Evolutionary conservation across 2,329 filamentous ascomycete genomes (phyloP).

Genomic region (Alternaria infectoria): DNA sequence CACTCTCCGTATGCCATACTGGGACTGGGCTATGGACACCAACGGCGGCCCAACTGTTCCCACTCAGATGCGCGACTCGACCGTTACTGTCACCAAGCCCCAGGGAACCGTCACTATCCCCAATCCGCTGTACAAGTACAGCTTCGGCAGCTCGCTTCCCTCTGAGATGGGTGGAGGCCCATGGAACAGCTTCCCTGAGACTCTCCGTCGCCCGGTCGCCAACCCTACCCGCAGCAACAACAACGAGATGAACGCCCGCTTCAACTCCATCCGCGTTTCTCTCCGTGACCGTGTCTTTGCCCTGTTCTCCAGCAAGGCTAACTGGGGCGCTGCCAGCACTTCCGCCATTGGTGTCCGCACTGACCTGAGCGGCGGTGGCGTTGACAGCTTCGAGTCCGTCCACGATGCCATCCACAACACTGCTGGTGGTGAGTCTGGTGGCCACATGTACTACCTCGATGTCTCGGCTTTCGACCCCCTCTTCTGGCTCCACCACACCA

Average conservation of each 20-base stretch:
- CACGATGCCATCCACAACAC: conserved; percentile 46
- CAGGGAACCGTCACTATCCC: conserved; percentile 46
- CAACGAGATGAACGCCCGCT: conserved; percentile 42
- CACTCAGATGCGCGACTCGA: conserved; percentile 49
- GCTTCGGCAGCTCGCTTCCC: conserved; percentile 59
- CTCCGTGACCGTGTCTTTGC: conserved; percentile 47
- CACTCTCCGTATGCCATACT: conserved; percentile 55
- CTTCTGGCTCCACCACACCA: conserved; percentile 50
- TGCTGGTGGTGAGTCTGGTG: conserved; percentile 56
- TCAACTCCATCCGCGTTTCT: conserved; percentile 35
- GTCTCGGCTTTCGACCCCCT: conserved; percentile 83
- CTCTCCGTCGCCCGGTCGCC: conserved; percentile 42
- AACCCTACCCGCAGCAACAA: conserved; percentile 47
- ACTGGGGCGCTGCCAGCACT: conserved; percentile 40
- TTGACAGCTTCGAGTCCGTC: conserved; percentile 47
- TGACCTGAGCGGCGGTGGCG: conserved; percentile 32
- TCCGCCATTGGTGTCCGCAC: conserved; percentile 41
- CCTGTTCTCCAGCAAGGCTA: conserved; percentile 42
- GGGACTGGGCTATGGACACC: conserved; percentile 55
- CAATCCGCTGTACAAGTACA: conserved; percentile 57
- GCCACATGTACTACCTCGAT: conserved; percentile 74
- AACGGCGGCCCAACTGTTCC: conserved; percentile 38
- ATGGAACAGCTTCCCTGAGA: conserved; percentile 39
- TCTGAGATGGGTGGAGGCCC: conserved; percentile 53
- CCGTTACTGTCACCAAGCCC: conserved; percentile 53